Evolutionary conservation across 768 basidiomycete species (phyloP).

Genomic region (Sarcodon aspratus): DNA sequence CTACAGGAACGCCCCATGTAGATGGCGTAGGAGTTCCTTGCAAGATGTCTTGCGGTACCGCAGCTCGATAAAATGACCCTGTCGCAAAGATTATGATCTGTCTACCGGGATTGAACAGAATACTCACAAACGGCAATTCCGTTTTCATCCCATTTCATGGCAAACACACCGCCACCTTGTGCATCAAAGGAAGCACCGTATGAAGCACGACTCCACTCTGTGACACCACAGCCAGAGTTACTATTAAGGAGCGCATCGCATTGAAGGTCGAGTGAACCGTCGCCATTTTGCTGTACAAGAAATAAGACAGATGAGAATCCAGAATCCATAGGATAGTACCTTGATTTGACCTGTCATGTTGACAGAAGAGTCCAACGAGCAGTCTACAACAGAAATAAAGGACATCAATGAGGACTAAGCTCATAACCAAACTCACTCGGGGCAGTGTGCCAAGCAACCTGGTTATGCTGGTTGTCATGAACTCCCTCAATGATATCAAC

Average conservation of each 20-base stretch:
- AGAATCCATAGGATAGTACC: constrained; percentile 20
- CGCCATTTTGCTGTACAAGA: constrained; percentile 24
- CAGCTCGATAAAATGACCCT: constrained; percentile 81
- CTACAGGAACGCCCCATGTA: constrained; percentile 60
- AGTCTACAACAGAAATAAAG: constrained; percentile 28
- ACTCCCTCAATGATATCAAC: constrained; percentile 82
- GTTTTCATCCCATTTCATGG: constrained; percentile 79
- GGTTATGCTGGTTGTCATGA: constrained; percentile 76
- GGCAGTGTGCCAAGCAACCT: constrained; percentile 72
- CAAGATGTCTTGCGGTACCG: constrained; percentile 57
- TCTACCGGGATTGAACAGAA: background rate
- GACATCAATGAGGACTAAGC: background rate
- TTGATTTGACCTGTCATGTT: constrained; percentile 56
- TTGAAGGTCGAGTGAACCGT: constrained; percentile 37
- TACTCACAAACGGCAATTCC: constrained; percentile 70
- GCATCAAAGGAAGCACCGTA: constrained; percentile 78
- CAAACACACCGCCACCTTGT: constrained; percentile 76
- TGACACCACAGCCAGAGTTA: constrained; percentile 70
- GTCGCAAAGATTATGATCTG: background rate
- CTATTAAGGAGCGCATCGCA: constrained; percentile 37
- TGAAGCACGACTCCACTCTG: constrained; percentile 71
- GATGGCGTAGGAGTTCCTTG: constrained; percentile 52
- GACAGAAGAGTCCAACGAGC: constrained; percentile 38
- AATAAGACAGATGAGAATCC: background rate
- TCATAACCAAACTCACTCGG: constrained; percentile 29